These are phyloP conservation scores for Phytophthora fragariae DNA, from an alignment of 352 stramenopile species.

Conservation along the genomic window DNA sequence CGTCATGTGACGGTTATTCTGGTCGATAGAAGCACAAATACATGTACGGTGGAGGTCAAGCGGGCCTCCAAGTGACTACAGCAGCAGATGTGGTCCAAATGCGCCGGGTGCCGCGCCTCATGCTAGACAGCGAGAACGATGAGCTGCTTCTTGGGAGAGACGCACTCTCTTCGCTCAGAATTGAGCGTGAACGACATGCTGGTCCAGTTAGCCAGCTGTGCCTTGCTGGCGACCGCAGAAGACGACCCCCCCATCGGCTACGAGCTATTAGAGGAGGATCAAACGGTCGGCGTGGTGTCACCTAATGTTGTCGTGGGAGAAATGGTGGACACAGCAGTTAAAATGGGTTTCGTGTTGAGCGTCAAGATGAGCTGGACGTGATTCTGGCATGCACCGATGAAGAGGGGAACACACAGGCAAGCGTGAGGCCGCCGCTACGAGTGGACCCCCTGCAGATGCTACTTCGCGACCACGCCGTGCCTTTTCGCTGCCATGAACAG, in stretches of 20 bases:
- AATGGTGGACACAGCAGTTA: background rate
- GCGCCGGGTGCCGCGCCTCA: background rate
- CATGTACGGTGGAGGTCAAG: background rate
- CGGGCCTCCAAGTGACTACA: conserved; percentile 18
- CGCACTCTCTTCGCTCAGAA: conserved; percentile 1
- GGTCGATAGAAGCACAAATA: conserved; percentile 2
- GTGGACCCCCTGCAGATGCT: background rate
- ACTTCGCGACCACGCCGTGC: background rate
- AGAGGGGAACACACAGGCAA: background rate
- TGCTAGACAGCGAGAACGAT: conserved; percentile 9
- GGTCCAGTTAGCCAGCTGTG: conserved; percentile 3
- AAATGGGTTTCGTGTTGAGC: background rate
- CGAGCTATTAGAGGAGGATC: background rate
- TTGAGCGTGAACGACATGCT: background rate
- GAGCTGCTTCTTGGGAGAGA: conserved; percentile 6
- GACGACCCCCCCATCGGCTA: conserved; percentile 5
- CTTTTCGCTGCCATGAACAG: conserved; percentile 4
- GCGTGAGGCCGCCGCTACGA: background rate
- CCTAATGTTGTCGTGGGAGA: background rate
- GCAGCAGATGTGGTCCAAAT: conserved; percentile 6
- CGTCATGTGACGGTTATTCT: conserved; percentile 3
- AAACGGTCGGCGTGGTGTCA: background rate
- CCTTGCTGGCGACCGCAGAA: background rate
- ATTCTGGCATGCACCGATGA: background rate
- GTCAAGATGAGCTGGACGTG: background rate